Percentiles rank a stretch among this genome's conserved stretches.
Conservation (phyloP, 2,329 filamentous ascomycete species). For the Fusarium paranaense region DNA sequence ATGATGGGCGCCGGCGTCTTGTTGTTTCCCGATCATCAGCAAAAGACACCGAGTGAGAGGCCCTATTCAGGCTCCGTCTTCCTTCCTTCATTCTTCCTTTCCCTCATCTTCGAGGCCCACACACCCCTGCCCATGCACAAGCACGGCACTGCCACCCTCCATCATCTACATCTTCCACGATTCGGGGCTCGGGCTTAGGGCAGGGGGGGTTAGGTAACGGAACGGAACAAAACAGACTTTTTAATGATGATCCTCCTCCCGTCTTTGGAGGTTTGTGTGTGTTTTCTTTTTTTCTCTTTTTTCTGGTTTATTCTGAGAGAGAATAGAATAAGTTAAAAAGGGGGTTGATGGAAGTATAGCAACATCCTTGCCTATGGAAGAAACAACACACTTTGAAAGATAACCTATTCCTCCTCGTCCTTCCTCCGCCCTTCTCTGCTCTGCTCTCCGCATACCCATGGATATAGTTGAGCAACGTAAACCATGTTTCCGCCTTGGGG, state of each 20-base stretch:
- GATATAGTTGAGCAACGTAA: conserved; percentile 27
- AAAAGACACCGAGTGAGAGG: not conserved
- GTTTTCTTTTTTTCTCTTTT: not conserved
- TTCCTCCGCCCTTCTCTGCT: not conserved
- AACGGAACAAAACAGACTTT: not conserved
- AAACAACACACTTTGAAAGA: conserved; percentile 18
- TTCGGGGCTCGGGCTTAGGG: conserved; percentile 8
- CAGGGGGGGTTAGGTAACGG: not conserved
- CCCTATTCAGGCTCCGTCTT: not conserved
- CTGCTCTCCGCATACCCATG: conserved; percentile 13
- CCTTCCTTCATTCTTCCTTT: not conserved
- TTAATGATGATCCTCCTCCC: not conserved
- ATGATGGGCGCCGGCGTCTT: not conserved
- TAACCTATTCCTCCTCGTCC: conserved; percentile 13
- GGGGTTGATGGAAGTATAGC: not conserved
- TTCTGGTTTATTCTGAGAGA: not conserved
- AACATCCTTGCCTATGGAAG: not conserved
- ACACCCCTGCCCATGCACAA: conserved; percentile 32
- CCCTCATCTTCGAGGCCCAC: conserved; percentile 24
- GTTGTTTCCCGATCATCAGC: conserved; percentile 5
- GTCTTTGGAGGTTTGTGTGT: not conserved
- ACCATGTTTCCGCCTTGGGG: conserved; percentile 6
- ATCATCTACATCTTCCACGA: conserved; percentile 28
- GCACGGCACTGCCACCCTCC: conserved; percentile 37
- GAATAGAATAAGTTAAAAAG: not conserved